Base-by-base conservation (phyloP, 2,329 filamentous ascomycete species). In the Ilyonectria destructans region DNA sequence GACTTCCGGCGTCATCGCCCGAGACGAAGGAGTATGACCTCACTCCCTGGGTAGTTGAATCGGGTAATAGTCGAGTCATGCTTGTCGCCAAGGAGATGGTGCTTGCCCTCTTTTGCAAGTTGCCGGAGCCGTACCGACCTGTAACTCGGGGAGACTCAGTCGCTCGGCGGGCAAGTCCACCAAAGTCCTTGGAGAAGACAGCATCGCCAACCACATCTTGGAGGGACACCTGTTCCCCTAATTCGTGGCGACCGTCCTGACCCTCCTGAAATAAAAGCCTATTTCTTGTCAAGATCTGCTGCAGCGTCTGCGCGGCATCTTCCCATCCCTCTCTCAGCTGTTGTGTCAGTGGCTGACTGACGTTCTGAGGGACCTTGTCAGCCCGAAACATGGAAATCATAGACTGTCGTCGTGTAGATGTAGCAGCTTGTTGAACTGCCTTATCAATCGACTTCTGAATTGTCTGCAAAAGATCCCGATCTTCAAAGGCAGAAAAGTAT, bases 401-500 rank as follows among this genome's bases (percentile, higher is more conserved):
- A 1, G 81, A 83, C 6, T 78, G 67, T 10, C 79, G 78, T 45
- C 80, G 78, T 8, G 71, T 69, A 4, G 77, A 74, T 4, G 76
- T 71, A 9, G 72, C 67, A 4, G 73, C 70, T 5, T 74, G 62
- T 5, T 74, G 62, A n/a, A 75, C 72, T 13, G 79, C 79, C 29
- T 62, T 76, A 43, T 79, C 75, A 26, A 80, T 71, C 3, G 80
- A 77, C 49, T 76, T 83, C 35, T 79, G 74, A 29, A 84, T 79
- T 1, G 80, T 77, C 12, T 73, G 75, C 6, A 77, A 71, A 13
- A 84, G 77, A 70, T 84, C 82, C 6, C 73, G 65, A 8, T 78
- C 77, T 1, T 82, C 81, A 37, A 84, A 83, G 2, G 82, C 80
- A 0, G 84, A 83, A 56, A 85, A 86, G 46, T 83, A 80, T 43